A percentile compares a stretch with the other conserved stretches of the same genome.
Evolutionary conservation across 345 rosid species (phyloP).

Genomic region (Dovyalis caffra): DNA sequence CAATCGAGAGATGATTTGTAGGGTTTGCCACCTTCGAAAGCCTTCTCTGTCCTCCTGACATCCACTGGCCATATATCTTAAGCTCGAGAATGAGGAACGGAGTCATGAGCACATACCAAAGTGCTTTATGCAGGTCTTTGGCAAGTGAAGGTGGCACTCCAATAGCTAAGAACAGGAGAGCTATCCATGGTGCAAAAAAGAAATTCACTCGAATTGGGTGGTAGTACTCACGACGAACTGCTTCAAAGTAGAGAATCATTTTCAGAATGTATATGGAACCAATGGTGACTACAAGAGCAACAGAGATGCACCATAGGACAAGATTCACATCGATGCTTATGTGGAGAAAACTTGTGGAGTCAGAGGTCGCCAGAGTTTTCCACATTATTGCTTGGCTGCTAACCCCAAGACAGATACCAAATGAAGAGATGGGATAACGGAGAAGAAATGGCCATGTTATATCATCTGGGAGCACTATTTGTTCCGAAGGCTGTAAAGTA

Average conservation of each 20-base stretch:
- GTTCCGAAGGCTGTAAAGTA: conserved; percentile 57
- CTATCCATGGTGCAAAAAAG: conserved; percentile 92
- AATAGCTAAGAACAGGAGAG: conserved; percentile 69
- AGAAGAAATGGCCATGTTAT: conserved; percentile 90
- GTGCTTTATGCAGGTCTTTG: conserved; percentile 36
- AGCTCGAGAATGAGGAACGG: conserved; percentile 74
- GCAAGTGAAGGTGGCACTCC: conserved; percentile 65
- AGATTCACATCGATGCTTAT: conserved; percentile 42
- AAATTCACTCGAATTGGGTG: conserved; percentile 90
- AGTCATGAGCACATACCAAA: conserved; percentile 84
- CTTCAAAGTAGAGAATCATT: conserved; percentile 66
- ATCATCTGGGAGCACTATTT: conserved; percentile 71
- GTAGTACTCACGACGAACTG: conserved; percentile 80
- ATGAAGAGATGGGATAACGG: conserved; percentile 69
- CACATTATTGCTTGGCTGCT: conserved; percentile 93
- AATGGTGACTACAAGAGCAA: conserved; percentile 47
- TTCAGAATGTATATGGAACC: conserved; percentile 59
- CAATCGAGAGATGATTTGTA: conserved; percentile 75
- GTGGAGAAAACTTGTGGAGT: conserved; percentile 69
- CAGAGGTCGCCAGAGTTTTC: conserved; percentile 68
- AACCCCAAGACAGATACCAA: conserved; percentile 88
- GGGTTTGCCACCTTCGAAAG: conserved; percentile 95
- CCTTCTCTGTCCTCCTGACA: conserved; percentile 87
- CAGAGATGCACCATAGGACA: conserved; percentile 66
- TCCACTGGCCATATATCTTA: conserved; percentile 94